Conservation (phyloP, 140 eudicot species). For the Oenanthe javanica region DNA sequence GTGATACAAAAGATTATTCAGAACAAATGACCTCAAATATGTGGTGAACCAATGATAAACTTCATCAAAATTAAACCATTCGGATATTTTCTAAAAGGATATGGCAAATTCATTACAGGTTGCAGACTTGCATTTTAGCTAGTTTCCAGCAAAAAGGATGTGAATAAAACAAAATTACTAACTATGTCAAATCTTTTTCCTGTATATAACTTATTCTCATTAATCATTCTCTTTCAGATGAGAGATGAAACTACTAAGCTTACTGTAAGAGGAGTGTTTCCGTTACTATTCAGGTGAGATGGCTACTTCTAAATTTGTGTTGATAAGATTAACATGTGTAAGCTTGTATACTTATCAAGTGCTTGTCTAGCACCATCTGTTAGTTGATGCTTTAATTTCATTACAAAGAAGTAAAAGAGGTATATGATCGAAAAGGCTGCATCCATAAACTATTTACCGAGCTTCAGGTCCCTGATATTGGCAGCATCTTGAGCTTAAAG, state of each 20-base stretch:
- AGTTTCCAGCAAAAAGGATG: not conserved
- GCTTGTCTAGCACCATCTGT: not conserved
- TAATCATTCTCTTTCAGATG: not conserved
- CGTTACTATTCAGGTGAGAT: not conserved
- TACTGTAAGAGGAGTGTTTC: not conserved
- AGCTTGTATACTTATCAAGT: not conserved
- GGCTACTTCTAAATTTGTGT: not conserved
- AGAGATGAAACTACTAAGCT: not conserved
- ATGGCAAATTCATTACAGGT: not conserved
- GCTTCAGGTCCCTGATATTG: not conserved
- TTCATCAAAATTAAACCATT: too few species aligned
- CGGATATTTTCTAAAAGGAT: not conserved
- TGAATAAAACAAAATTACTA: not conserved
- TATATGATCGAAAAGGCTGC: not conserved
- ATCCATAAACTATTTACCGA: not conserved
- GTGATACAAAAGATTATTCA: not conserved
- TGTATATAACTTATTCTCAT: not conserved
- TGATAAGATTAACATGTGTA: not conserved
- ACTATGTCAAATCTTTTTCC: not conserved
- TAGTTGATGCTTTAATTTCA: not conserved
- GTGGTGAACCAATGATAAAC: not conserved
- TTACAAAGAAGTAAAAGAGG: not conserved
- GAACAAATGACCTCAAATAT: not conserved
- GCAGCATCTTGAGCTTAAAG: not conserved
- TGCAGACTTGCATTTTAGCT: not conserved